Conservation (phyloP, 768 basidiomycete species). For the Russula sp. region DNA sequence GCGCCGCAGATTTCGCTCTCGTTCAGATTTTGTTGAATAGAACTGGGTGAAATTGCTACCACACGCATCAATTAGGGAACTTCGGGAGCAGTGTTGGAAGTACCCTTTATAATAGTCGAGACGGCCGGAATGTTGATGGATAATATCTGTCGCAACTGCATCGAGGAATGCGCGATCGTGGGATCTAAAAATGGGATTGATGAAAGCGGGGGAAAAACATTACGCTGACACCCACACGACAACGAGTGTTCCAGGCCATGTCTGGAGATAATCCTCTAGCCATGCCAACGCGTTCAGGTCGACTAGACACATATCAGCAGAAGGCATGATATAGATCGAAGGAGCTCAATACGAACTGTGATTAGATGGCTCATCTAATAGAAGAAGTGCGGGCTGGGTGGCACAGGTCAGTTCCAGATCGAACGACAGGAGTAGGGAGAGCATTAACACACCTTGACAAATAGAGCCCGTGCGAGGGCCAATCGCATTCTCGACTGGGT, state of each 20-base stretch:
- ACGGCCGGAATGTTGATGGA: conserved; percentile 90
- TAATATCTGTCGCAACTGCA: conserved; percentile 94
- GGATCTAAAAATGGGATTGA: conserved; percentile 43
- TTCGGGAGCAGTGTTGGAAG: conserved; percentile 9
- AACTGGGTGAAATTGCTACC: conserved; percentile 95
- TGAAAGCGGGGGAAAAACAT: not conserved
- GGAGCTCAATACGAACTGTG: conserved; percentile 53
- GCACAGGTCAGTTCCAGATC: conserved; percentile 9
- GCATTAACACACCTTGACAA: conserved; percentile 65
- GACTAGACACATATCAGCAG: conserved; percentile 35
- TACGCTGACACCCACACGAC: conserved; percentile 64
- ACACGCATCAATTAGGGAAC: conserved; percentile 2
- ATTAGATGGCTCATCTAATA: conserved; percentile 94
- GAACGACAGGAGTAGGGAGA: not conserved
- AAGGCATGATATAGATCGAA: not conserved
- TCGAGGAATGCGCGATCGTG: conserved; percentile 99
- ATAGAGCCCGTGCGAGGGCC: conserved; percentile 89
- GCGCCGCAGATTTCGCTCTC: conserved; percentile 82
- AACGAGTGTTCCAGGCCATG: conserved; percentile 86
- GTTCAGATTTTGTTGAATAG: conserved; percentile 96
- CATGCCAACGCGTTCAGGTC: conserved; percentile 96
- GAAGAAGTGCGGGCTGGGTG: conserved; percentile 56
- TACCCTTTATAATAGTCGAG: conserved; percentile 98
- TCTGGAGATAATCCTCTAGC: conserved; percentile 95
- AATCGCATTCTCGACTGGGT: conserved; percentile 71